Base-by-base conservation (phyloP, 331 rosid genomes). In the Cydonia oblonga region DNA sequence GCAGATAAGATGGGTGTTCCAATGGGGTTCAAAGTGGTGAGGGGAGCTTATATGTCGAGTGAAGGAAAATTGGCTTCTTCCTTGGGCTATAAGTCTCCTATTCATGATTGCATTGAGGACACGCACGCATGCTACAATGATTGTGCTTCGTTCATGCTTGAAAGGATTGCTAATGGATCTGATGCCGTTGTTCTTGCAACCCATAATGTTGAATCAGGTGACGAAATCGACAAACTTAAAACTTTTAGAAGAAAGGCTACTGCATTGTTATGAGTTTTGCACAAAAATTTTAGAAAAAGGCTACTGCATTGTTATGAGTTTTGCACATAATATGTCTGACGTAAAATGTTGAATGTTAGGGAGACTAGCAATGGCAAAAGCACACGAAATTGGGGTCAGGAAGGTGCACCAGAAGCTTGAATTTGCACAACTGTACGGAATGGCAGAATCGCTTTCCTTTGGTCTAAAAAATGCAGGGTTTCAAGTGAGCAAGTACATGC, bases 401-500 rank as follows among this genome's bases (percentile, higher is more conserved):
- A 91, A 84, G 64, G 87, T 95, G 81, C 80, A 77, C 77, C 81
- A 83, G 42, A 95, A 84, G 82, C 81, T 95, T 2, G 96, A 95
- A 73, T 95, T 95, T 66, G 98, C 98, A 7, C 97, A 91, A 69
- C 82, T 95, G 12, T 79, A 78, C 32, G 97, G 98, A 51, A 95
- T 95, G 98, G 83, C 97, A 5, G 98, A 95, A 33, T 88, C 91
- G 12, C 86, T 95, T 20, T 95, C 98, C 15, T 86, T 76, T 73
- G 92, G 89, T 28, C 69, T 95, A 56, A 83, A 89, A 78, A 88
- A 88, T 67, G 96, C 97, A 67, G 98, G 98, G 71, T 95, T 95
- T 75, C 96, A 88, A 74, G 98, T 95, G 6, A 95, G 98, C 60
- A 95, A 95, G 77, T 95, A 95, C 0, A 85, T 95, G 97, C 97